These are phyloP conservation scores for Fusarium keratoplasticum DNA, from an alignment of 2,329 filamentous ascomycete species.

Conservation along the genomic window DNA sequence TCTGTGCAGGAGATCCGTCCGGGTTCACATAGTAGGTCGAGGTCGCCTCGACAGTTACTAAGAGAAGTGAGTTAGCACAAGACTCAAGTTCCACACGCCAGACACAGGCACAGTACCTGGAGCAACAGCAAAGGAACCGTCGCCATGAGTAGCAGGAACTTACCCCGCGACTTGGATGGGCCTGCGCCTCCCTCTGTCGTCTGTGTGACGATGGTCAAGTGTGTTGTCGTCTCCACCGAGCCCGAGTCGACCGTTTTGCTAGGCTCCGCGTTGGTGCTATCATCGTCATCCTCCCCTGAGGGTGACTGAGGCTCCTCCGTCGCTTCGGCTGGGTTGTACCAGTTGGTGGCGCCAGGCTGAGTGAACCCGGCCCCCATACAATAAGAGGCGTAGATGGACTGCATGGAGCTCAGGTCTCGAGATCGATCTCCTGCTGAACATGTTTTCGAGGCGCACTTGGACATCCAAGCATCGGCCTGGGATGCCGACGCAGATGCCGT, in stretches of 20 bases:
- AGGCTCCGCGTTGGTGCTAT: slow-evolving; percentile 21
- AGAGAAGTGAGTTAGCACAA: slow-evolving; percentile 5
- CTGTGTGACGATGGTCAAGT: slow-evolving; percentile 41
- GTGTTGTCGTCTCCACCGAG: slow-evolving; percentile 34
- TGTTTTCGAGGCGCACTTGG: slow-evolving; percentile 32
- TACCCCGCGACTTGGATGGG: slow-evolving; percentile 41
- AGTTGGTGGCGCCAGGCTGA: slow-evolving; percentile 39
- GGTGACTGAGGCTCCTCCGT: slow-evolving; percentile 26
- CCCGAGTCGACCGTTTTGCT: slow-evolving; percentile 37
- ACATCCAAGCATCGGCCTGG: slow-evolving; percentile 34
- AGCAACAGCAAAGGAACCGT: slow-evolving; percentile 43
- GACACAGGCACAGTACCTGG: slow-evolving; percentile 41
- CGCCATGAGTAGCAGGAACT: slow-evolving; percentile 45
- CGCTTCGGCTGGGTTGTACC: slow-evolving; percentile 41
- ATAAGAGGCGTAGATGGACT: slow-evolving; percentile 43
- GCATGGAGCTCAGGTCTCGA: slow-evolving; percentile 41
- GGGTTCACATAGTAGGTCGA: slow-evolving; percentile 38
- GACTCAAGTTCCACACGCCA: neutral
- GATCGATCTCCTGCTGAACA: slow-evolving; percentile 38
- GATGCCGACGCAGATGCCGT: slow-evolving; percentile 34
- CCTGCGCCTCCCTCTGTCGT: slow-evolving; percentile 39
- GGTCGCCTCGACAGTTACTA: slow-evolving; percentile 42
- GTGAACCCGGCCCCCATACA: slow-evolving; percentile 44
- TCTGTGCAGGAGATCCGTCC: slow-evolving; percentile 31
- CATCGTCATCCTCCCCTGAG: neutral